Evolutionary conservation across 441 rosid species (phyloP).

Genomic region (Pelargonium cotyledonis): DNA sequence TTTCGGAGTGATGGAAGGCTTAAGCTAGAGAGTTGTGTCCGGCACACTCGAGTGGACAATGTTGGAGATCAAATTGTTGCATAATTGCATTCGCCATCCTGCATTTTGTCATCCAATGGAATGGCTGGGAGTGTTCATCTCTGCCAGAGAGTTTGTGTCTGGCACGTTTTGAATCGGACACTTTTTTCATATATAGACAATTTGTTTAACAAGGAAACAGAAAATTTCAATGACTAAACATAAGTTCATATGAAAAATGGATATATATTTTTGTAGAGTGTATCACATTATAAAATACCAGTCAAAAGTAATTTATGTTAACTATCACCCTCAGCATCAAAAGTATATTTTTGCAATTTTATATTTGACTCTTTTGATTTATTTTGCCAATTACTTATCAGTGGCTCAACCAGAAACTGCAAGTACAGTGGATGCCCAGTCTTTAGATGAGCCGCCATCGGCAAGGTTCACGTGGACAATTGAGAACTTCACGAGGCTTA

Average conservation of each 20-base stretch:
- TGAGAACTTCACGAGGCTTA: slow-evolving; percentile 63
- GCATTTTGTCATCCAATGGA: neutral
- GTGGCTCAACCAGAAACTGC: slow-evolving; percentile 64
- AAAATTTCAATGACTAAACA: neutral
- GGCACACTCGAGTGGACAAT: neutral
- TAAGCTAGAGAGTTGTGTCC: neutral
- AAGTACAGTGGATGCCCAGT: slow-evolving; percentile 57
- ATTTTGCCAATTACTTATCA: slow-evolving; percentile 21
- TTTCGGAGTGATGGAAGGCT: neutral
- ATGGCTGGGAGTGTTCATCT: neutral
- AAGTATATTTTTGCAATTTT: neutral
- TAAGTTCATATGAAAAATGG: too few relatives aligned
- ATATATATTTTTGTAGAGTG: too few relatives aligned
- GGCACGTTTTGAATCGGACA: neutral
- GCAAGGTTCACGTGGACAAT: slow-evolving; percentile 79
- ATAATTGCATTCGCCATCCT: neutral
- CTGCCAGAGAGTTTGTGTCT: neutral
- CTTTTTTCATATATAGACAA: neutral
- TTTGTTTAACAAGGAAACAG: neutral
- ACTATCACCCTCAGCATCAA: neutral
- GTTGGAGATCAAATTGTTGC: slow-evolving; percentile 1
- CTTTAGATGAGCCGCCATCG: slow-evolving; percentile 69
- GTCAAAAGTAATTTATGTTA: neutral
- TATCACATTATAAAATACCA: too few relatives aligned
- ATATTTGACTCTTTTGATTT: slow-evolving; percentile 33